Percentiles rank a stretch among this genome's conserved stretches.
phyloP scores from a whole-genome alignment of 2,329 filamentous ascomycete genomes.

The Verticillium longisporum region DNA sequence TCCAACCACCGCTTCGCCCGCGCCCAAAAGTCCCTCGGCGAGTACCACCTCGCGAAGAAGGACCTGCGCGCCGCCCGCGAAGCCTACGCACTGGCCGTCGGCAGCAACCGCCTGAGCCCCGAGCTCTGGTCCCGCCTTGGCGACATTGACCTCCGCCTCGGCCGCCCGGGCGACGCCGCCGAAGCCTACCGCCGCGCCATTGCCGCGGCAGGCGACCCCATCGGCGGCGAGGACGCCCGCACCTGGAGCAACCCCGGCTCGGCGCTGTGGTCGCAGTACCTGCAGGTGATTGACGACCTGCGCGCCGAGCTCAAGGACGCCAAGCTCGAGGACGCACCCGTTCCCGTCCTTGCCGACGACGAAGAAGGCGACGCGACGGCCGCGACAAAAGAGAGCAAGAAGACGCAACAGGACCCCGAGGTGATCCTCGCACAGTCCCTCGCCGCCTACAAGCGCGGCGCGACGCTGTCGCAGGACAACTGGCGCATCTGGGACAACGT shows the following conservation, averaged over 20 bases:
- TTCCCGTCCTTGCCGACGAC: slow-evolving; percentile 4
- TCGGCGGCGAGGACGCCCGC: slow-evolving; percentile 83
- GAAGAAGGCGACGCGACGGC: slow-evolving; percentile 4
- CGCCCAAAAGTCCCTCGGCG: slow-evolving; percentile 80
- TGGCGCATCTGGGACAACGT: slow-evolving; percentile 97
- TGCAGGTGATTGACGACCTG: slow-evolving; percentile 37
- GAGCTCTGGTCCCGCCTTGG: slow-evolving; percentile 86
- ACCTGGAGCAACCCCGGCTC: slow-evolving; percentile 94
- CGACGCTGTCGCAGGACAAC: slow-evolving; percentile 75
- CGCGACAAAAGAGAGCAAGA: slow-evolving; percentile 9
- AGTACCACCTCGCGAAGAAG: slow-evolving; percentile 62
- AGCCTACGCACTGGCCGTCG: slow-evolving; percentile 71
- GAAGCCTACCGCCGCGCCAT: slow-evolving; percentile 81
- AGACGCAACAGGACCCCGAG: slow-evolving; percentile 39
- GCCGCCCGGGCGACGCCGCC: slow-evolving; percentile 69
- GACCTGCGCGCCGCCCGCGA: slow-evolving; percentile 64
- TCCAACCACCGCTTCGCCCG: slow-evolving; percentile 76
- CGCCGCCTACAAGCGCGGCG: slow-evolving; percentile 79
- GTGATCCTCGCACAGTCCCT: slow-evolving; percentile 68
- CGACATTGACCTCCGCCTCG: slow-evolving; percentile 75
- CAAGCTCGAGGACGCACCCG: slow-evolving; percentile 11
- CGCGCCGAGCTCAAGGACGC: slow-evolving; percentile 13
- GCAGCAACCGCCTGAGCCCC: slow-evolving; percentile 73
- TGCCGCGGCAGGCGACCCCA: slow-evolving; percentile 45
- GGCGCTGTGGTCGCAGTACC: slow-evolving; percentile 66